Percentiles rank a stretch among this genome's conserved stretches.
Evolutionary conservation across 805 yeast genomes (phyloP).

Genomic region (Torulaspora maleeae): DNA sequence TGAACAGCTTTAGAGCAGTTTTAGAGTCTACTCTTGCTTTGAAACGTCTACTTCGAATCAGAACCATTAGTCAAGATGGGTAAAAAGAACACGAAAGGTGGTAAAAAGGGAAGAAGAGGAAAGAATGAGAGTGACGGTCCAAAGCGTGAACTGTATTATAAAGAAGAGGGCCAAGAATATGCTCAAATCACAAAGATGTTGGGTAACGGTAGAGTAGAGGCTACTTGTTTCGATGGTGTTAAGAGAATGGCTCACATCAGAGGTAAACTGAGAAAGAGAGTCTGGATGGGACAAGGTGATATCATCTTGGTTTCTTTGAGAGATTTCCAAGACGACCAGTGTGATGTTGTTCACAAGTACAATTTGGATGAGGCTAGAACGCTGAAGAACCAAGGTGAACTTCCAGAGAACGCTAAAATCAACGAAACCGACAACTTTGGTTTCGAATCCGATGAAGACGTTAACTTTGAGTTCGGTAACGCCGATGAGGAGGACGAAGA

Average conservation of each 20-base stretch:
- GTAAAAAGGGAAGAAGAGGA: constrained; percentile 94
- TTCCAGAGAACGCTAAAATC: constrained; percentile 95
- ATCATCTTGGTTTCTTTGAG: constrained; percentile 91
- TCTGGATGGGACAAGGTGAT: constrained; percentile 99
- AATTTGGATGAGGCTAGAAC: constrained; percentile 98
- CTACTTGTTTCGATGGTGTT: constrained; percentile 88
- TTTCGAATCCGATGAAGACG: constrained; percentile 94
- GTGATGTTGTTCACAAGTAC: constrained; percentile 96
- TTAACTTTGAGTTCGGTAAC: constrained; percentile 96
- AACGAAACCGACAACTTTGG: constrained; percentile 97
- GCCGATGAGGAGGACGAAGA: constrained; percentile 78
- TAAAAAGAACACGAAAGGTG: constrained; percentile 53
- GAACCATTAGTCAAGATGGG: constrained; percentile 26
- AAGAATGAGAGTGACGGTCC: constrained; percentile 88
- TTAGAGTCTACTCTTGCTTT: background rate
- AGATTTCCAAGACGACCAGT: constrained; percentile 97
- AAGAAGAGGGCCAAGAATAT: constrained; percentile 97
- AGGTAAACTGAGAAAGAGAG: constrained; percentile 98
- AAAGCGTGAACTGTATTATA: constrained; percentile 88
- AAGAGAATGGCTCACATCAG: constrained; percentile 96
- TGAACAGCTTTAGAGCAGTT: background rate
- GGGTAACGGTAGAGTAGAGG: constrained; percentile 97
- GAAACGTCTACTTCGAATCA: background rate
- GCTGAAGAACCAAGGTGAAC: constrained; percentile 89
- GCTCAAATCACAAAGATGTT: constrained; percentile 98